These are phyloP conservation scores for Nitzschia sp. DNA, from an alignment of 108 stramenopile genomes.

Conservation along the genomic window DNA sequence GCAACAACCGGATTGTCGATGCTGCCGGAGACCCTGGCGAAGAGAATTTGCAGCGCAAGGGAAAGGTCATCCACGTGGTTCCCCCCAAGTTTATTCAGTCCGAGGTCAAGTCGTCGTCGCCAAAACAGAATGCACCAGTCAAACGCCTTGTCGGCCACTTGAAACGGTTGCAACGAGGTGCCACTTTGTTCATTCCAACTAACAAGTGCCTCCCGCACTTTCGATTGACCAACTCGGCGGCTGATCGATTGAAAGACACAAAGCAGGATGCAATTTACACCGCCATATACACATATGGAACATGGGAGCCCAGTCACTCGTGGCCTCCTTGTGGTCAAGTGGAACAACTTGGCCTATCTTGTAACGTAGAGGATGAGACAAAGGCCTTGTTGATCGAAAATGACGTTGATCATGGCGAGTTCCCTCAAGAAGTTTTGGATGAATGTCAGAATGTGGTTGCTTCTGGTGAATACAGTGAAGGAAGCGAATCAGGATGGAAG, in stretches of 20 bases:
- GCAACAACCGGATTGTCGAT: conserved; percentile 7
- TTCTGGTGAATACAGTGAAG: conserved; percentile 46
- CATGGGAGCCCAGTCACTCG: conserved; percentile 55
- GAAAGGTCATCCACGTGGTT: conserved; percentile 62
- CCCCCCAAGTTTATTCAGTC: conserved; percentile 44
- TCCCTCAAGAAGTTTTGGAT: conserved; percentile 61
- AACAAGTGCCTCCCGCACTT: conserved; percentile 60
- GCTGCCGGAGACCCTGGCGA: background rate
- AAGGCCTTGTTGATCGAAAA: conserved; percentile 77
- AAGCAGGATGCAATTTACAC: conserved; percentile 47
- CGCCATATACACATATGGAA: conserved; percentile 60
- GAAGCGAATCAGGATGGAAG: conserved; percentile 76
- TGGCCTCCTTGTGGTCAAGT: conserved; percentile 82
- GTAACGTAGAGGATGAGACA: conserved; percentile 88
- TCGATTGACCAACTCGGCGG: conserved; percentile 36
- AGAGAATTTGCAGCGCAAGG: conserved; percentile 39
- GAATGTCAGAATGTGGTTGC: conserved; percentile 70
- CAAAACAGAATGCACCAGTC: conserved; percentile 30
- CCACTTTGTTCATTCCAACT: conserved; percentile 58
- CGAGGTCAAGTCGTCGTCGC: conserved; percentile 32
- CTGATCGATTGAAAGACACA: conserved; percentile 36
- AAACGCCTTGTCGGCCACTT: conserved; percentile 72
- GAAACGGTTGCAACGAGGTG: conserved; percentile 42
- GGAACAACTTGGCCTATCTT: conserved; percentile 61
- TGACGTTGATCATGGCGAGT: conserved; percentile 90